Evolutionary conservation across 345 rosid genomes (phyloP), one percentile per base, ranked within the genome.

Genomic region (Linum tenue): DNA sequence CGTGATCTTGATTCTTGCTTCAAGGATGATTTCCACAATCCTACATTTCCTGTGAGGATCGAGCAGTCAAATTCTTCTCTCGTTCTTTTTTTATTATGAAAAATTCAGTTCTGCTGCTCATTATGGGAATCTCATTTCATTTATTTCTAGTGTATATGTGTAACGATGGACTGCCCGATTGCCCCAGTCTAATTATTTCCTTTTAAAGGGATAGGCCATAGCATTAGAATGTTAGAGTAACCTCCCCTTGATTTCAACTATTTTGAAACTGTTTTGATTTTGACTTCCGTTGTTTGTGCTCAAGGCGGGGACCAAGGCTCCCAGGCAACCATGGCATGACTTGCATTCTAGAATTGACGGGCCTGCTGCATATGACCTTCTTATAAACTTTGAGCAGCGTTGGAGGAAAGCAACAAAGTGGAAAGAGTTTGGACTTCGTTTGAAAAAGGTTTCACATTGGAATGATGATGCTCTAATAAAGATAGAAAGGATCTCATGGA

Each of bases 241-340:
- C 63, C 56, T 71, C 39, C 38, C 67, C 44, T 67, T 17, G 11
- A 39, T 37, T 69, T 62, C 37, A 64, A 58, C 69, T 35, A 0
- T 65, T 1, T 68, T 69, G 35, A 64, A 31, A n/a, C 15, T 42
- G 39, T 57, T 63, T 66, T 56, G 59, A 58, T 59, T 7, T 62
- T 37, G 39, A 14, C 11, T 4, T 62, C 39, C 60, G 44, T 37
- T 56, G n/a, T 65, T 58, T 22, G 48, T 62, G 65, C 66, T 48
- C 62, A 71, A 91, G 98, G 76, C 74, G 69, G 86, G 78, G 55
- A 66, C 75, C 44, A 85, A 83, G 78, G 97, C 94, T 61, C 97
- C 97, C 59, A 87, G 98, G 76, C 88, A 92, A 73, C 96, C 98
- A 41, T 90, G 98, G 98, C 98, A 92, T 67, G 98, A 92, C 73